Conservation (phyloP, 208 protist species). For the Leishmania major region DNA sequence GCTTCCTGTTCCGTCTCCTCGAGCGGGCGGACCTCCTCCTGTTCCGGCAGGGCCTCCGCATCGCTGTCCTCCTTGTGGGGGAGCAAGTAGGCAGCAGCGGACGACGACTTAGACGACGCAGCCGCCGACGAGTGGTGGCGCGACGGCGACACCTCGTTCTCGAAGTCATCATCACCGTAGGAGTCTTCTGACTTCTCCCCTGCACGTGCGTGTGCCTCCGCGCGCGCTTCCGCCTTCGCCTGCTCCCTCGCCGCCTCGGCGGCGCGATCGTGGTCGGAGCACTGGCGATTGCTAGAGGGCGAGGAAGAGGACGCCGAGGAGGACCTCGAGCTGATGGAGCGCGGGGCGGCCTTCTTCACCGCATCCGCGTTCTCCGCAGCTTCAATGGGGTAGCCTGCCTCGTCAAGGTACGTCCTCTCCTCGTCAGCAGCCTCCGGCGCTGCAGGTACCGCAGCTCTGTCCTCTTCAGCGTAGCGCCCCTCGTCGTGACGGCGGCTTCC, state of each 20-base stretch:
- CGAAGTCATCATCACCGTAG: slow-evolving; percentile 48
- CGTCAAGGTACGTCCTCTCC: background rate
- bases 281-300: slow-evolving; percentile 4
- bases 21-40: background rate
- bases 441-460: background rate
- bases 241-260: background rate
- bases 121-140: background rate
- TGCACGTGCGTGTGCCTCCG: background rate
- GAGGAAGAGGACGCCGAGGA: slow-evolving; percentile 8
- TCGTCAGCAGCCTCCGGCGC: background rate
- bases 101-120: slow-evolving; percentile 6
- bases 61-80: background rate
- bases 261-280: background rate
- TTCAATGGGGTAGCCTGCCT: background rate
- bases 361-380: background rate
- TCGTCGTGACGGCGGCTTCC: slow-evolving; percentile 15
- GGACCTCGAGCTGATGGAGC: background rate
- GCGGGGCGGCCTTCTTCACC: background rate
- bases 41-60: background rate
- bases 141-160: slow-evolving; percentile 22
- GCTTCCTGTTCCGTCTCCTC: slow-evolving; percentile 13
- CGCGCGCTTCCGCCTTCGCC: slow-evolving; percentile 5
- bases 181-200: background rate
- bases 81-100: slow-evolving; percentile 14
- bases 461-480: slow-evolving; percentile 1